These are phyloP conservation scores for Perilla frutescens DNA, from an alignment of 257 asterid species.

Conservation along the genomic window DNA sequence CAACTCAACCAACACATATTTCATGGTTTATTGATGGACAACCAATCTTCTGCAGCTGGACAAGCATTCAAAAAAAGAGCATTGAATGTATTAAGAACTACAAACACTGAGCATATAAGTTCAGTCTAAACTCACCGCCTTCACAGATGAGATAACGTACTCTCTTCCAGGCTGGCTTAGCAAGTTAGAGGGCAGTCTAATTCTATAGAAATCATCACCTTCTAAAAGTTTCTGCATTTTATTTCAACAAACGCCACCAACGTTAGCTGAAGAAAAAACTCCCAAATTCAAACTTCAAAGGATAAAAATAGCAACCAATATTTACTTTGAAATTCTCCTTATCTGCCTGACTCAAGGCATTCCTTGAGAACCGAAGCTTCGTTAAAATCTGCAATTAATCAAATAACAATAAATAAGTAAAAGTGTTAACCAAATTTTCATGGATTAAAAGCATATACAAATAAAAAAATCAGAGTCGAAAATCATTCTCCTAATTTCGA, in stretches of 20 bases:
- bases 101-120: constrained; percentile 1
- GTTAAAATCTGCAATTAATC: constrained; percentile 72
- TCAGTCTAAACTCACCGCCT: constrained; percentile 68
- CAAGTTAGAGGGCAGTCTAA: constrained; percentile 83
- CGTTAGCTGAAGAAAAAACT: constrained; percentile 8
- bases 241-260: constrained; percentile 29
- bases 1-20: background rate
- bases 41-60: constrained; percentile 28
- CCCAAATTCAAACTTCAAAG: background rate
- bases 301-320: constrained; percentile 6
- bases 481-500: background rate
- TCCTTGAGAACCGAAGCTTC: constrained; percentile 94
- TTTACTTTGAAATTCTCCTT: constrained; percentile 77
- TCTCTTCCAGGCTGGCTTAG: constrained; percentile 78
- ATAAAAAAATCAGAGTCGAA: too few relatives aligned
- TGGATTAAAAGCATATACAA: background rate
- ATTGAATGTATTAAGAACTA: constrained; percentile 7
- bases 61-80: background rate
- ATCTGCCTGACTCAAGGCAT: constrained; percentile 63
- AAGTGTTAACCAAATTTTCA: background rate
- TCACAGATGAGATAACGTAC: constrained; percentile 76
- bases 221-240: constrained; percentile 78
- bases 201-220: constrained; percentile 84
- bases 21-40: constrained; percentile 20
- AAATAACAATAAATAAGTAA: constrained; percentile 7